A percentile compares a stretch with the other conserved stretches of the same genome.
Conservation (phyloP, 805 yeast genomes). For the Metschnikowia lunata region DNA sequence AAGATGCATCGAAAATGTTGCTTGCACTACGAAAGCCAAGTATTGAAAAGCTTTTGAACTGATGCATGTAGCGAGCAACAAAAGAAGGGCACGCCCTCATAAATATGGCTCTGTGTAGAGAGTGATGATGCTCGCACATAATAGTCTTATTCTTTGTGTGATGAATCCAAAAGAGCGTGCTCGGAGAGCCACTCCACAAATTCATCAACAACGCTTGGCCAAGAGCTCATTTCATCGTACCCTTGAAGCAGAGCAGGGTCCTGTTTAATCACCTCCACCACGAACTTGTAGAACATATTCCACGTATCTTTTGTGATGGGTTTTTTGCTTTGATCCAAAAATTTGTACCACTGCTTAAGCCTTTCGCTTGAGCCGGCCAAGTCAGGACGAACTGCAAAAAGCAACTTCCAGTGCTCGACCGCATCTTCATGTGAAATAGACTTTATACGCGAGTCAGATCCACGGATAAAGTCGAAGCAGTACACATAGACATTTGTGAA, state of each 20-base stretch:
- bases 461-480: conserved; percentile 64
- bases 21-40: conserved; percentile 39
- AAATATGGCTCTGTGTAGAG: too few relatives aligned
- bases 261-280: conserved; percentile 40
- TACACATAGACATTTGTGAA: conserved; percentile 63
- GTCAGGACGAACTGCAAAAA: conserved; percentile 34
- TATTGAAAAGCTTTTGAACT: conserved; percentile 39
- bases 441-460: conserved; percentile 47
- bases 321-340: conserved; percentile 43
- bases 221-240: conserved; percentile 79
- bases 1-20: conserved; percentile 37
- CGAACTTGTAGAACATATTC: conserved; percentile 75
- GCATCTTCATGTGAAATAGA: conserved; percentile 58
- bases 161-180: conserved; percentile 13
- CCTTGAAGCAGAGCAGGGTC: conserved; percentile 48
- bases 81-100: too few relatives aligned
- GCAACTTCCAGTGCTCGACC: conserved; percentile 69
- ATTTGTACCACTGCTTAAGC: conserved; percentile 54
- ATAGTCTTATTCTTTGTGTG: too few relatives aligned
- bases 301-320: conserved; percentile 71
- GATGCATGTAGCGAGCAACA: neutral
- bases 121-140: too few relatives aligned
- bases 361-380: conserved; percentile 22
- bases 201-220: conserved; percentile 90
- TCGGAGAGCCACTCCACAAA: conserved; percentile 58